Evolutionary conservation across 78 protist genomes (phyloP).

Genomic region (Dictyostelium purpureum): DNA sequence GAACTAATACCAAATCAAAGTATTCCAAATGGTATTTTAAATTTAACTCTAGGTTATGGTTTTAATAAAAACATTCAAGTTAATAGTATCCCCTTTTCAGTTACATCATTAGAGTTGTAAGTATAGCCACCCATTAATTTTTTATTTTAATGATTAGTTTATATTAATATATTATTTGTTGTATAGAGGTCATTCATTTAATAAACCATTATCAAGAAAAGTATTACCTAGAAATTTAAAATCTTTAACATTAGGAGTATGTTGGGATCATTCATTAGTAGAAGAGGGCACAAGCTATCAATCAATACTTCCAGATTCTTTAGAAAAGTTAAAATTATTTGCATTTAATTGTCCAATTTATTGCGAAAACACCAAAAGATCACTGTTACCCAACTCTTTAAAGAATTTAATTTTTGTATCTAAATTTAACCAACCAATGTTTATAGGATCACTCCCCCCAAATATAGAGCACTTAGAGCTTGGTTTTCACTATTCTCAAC

Average conservation of each 20-base stretch:
- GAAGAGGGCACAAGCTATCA: not conserved
- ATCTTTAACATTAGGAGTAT: not conserved
- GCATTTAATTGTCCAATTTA: not conserved
- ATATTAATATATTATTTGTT: no score
- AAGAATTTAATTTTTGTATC: not conserved
- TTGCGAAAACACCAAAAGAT: not conserved
- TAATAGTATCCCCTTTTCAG: not conserved
- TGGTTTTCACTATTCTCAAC: not conserved
- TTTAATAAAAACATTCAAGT: not conserved
- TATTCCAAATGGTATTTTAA: not conserved
- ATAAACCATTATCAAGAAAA: not conserved
- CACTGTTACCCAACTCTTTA: not conserved
- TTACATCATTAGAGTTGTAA: no score
- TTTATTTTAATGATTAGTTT: no score
- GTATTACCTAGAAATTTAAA: not conserved
- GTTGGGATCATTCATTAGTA: not conserved
- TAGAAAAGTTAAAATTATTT: not conserved
- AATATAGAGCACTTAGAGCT: not conserved
- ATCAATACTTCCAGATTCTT: not conserved
- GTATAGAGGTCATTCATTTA: conserved; percentile 3
- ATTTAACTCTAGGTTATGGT: not conserved
- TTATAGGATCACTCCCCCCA: not conserved
- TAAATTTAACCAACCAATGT: not conserved
- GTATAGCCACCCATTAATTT: no score
- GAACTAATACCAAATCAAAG: not conserved